Base-by-base conservation (phyloP, 371 early-diverging fungal species). In the Zychaea mexicana region DNA sequence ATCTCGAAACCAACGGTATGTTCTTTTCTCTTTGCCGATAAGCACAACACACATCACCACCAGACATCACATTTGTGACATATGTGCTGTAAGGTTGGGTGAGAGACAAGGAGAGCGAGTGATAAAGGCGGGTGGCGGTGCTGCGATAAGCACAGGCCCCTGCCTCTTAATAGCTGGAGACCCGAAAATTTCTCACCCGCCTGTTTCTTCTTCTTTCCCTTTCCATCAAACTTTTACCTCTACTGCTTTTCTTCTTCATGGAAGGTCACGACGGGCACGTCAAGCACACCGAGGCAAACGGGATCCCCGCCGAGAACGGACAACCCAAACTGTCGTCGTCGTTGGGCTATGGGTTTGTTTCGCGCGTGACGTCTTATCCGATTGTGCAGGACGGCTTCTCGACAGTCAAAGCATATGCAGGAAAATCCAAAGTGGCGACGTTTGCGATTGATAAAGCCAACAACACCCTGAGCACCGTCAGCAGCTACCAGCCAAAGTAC, bases 331-430 rank as follows among this genome's bases (percentile, higher is more conserved):
- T 24, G 24, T 22, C 22, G 4, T 4, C 49, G 7, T 22, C 49
- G 12, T 4, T n/a, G 24, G 49, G 24, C 10, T 49, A 22, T 24
- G 67, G 65, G 10, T 85, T 86, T 70, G 65, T 84, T 55, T 28
- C 72, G 45, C 86, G 88, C 38, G 83, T 91, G 56, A 71, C 73
- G 52, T 83, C 88, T 54, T 65, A 88, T 59, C 91, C 91, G 6
- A 57, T 91, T 55, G 72, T 91, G 60, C 75, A 82, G 61, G 89
- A 89, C 60, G 66, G 85, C 15, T 79, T 89, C 27, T 67, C 77
- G 13, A 81, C 83, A 54, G 72, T 87, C 36, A 77, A 77, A 49
- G 64, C 68, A 7, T 76, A 85, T 24, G 85, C 85, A 56, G 78
- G 76, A 45, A 74, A 76, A 52, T 82, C 84, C 71, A 70, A 67